Evolutionary conservation across 2,329 filamentous ascomycete genomes (phyloP).

Genomic region (Venturia asperata): DNA sequence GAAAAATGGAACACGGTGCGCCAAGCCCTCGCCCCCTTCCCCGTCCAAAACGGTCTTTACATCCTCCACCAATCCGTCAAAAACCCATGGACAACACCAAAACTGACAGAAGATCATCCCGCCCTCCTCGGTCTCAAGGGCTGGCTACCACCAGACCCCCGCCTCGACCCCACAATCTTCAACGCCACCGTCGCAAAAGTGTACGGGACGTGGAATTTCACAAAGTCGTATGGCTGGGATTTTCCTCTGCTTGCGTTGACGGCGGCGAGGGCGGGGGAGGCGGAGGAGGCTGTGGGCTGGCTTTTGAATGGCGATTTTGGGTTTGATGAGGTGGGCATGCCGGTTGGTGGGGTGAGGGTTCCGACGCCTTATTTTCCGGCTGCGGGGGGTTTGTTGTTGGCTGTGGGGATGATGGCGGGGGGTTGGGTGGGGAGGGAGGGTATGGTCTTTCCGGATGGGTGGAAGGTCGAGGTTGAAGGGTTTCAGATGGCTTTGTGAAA

Average conservation of each 20-base stretch:
- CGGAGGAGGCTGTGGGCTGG: not conserved
- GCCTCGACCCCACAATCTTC: conserved; percentile 28
- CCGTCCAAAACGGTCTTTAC: conserved; percentile 45
- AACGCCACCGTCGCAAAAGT: conserved; percentile 28
- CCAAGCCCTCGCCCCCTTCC: conserved; percentile 42
- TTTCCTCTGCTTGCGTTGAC: conserved; percentile 31
- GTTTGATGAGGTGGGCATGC: conserved; percentile 53
- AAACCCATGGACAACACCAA: conserved; percentile 29
- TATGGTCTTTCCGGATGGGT: not conserved
- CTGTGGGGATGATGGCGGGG: not conserved
- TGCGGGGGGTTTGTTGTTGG: not conserved
- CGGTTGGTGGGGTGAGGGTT: conserved; percentile 46
- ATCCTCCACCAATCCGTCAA: conserved; percentile 48
- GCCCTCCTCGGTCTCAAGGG: conserved; percentile 29
- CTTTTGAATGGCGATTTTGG: conserved; percentile 45
- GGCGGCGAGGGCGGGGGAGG: conserved; percentile 27
- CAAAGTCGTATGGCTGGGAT: conserved; percentile 32
- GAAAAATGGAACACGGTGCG: not conserved
- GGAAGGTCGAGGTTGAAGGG: not conserved
- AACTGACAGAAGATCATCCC: conserved; percentile 29
- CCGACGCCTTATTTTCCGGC: conserved; percentile 53
- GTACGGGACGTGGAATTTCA: conserved; percentile 32
- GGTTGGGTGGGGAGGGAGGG: not conserved
- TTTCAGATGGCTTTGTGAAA: not conserved
- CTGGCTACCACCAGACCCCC: conserved; percentile 28